Conservation (phyloP, 345 rosid species). For the Psidium friedrichsthalianum region DNA sequence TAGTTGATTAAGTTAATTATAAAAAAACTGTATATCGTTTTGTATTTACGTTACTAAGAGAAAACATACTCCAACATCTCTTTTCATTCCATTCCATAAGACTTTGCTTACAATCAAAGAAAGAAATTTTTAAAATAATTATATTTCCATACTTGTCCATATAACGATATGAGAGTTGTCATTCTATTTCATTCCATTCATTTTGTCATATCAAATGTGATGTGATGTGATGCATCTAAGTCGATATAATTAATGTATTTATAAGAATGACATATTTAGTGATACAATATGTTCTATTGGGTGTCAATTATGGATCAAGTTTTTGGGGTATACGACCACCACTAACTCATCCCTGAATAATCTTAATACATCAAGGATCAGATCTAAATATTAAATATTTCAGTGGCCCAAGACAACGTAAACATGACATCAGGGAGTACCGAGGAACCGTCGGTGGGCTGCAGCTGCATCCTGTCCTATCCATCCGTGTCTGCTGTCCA, state of each 20-base stretch:
- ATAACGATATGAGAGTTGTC: rapidly evolving
- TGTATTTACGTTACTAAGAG: too few species aligned
- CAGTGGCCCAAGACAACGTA: background rate
- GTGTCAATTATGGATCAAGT: background rate
- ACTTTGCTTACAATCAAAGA: too few species aligned
- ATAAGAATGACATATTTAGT: background rate
- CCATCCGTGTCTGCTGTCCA: background rate
- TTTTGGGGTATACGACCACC: background rate
- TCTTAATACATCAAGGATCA: background rate
- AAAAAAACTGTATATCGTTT: too few species aligned
- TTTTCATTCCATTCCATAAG: too few species aligned
- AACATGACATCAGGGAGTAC: background rate
- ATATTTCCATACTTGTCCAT: background rate
- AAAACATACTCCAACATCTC: too few species aligned
- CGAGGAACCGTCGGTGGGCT: background rate
- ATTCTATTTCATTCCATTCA: background rate
- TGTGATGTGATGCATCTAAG: rapidly evolving
- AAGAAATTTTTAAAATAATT: background rate
- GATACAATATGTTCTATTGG: background rate
- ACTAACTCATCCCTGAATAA: background rate
- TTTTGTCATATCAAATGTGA: rapidly evolving
- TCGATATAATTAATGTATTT: background rate
- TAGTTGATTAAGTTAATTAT: background rate
- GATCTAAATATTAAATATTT: background rate
- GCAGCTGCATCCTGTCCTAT: background rate